Base-by-base conservation (phyloP, 1,284 basidiomycete genomes). In the Tilletiopsis washingtonensis region DNA sequence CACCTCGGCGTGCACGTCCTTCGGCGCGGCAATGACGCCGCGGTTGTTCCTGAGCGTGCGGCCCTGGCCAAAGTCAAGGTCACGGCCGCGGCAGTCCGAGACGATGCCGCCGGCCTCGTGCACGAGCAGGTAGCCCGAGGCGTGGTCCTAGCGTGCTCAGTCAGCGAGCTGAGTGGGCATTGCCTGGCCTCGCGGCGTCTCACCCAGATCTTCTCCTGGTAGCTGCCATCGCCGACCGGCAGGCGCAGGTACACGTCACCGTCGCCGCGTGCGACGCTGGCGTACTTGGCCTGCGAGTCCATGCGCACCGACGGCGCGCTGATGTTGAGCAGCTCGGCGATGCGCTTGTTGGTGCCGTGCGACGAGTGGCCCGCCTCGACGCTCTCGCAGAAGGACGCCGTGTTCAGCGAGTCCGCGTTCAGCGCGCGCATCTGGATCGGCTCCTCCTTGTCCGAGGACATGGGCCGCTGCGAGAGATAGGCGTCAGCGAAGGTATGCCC, bases 201-300 rank as follows among this genome's bases (percentile, higher is more conserved):
- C 50, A 84, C 83, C 89, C 88, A 94, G 39, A 94, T 91, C 76
- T 91, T 93, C 74, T 93, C 90, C 55, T 78, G 74, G 73, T 91
- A 93, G 12, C 81, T 82, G 15, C 82, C 81, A 14, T 85, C 83
- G 5, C 78, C 74, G 47, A 85, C 86, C 0, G 94, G 94, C 77
- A 96, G 86, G 23, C 93, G 81, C 46, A 98, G 77, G 75, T 99
- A 98, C 32, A 84, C 82, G 12, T 84, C 84, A 1, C 90, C 90
- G 56, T 94, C 88, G 0, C 91, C 90, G 38, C 91, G 78, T 2
- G 85, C 83, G 15, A 97, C 81, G 64, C 84, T 84, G 26, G 85
- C 84, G 67, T 98, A 98, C 76, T 98, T 98, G 6, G 91, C 91
- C 75, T 97, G 93, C 72, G 86, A 90, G 74, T 98, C 94, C 90